These are phyloP conservation scores for Diplodia scrobiculata DNA, from an alignment of 2,329 filamentous ascomycete species.

Conservation along the genomic window DNA sequence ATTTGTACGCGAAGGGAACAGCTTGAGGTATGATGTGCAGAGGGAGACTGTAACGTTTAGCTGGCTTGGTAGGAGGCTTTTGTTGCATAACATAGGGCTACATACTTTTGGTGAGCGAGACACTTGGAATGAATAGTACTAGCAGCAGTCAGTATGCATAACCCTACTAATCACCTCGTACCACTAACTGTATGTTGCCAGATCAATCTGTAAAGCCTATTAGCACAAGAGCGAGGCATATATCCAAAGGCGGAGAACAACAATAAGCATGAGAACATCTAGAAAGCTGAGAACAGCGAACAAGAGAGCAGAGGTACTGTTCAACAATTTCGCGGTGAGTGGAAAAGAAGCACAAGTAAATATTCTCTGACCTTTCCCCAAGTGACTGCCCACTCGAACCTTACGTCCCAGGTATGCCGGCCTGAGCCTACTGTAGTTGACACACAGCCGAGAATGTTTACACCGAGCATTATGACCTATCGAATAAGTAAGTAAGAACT, in stretches of 20 bases:
- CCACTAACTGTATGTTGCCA: slow-evolving; percentile 23
- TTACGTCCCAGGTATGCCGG: slow-evolving; percentile 37
- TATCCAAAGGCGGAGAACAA: slow-evolving; percentile 26
- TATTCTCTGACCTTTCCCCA: slow-evolving; percentile 26
- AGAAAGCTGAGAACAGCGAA: background rate
- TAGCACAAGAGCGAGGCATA: slow-evolving; percentile 32
- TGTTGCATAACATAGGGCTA: slow-evolving; percentile 32
- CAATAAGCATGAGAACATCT: background rate
- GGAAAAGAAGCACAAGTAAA: background rate
- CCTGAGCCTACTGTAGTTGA: slow-evolving; percentile 38
- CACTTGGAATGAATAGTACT: slow-evolving; percentile 36
- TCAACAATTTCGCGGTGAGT: slow-evolving; percentile 1
- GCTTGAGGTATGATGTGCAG: slow-evolving; percentile 31
- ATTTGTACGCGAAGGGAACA: slow-evolving; percentile 38
- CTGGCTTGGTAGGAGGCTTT: slow-evolving; percentile 23
- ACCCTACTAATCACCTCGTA: too few relatives aligned
- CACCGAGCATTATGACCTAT: slow-evolving; percentile 33
- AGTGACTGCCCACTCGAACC: background rate
- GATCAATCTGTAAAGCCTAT: slow-evolving; percentile 30
- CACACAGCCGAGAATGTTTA: slow-evolving; percentile 37
- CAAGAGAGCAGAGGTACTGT: background rate
- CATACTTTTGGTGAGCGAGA: slow-evolving; percentile 36
- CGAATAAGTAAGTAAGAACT: background rate
- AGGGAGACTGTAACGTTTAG: slow-evolving; percentile 9
- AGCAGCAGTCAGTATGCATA: background rate